Conservation (phyloP, 2,329 filamentous ascomycete genomes). For the Akanthomyces muscarius region DNA sequence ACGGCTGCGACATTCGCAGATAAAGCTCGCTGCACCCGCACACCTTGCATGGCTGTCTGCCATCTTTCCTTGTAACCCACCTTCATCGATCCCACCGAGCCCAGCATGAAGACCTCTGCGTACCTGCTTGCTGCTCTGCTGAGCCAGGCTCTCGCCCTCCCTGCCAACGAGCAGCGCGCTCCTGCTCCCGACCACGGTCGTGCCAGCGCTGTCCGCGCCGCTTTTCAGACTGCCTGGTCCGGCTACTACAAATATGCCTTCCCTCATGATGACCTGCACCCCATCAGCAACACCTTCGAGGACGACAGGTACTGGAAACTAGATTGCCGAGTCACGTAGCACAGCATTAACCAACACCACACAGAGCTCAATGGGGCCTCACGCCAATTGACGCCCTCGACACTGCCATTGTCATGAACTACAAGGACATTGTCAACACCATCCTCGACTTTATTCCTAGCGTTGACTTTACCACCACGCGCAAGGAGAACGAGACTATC, state of each 20-base stretch:
- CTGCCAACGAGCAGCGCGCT: conserved; percentile 5
- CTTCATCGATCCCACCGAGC: neutral
- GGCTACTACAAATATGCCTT: conserved; percentile 73
- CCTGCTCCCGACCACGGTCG: conserved; percentile 13
- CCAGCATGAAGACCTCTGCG: conserved; percentile 1
- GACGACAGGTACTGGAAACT: conserved; percentile 61
- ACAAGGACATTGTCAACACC: conserved; percentile 61
- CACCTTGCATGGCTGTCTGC: neutral
- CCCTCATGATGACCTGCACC: conserved; percentile 70
- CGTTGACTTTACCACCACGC: conserved; percentile 65
- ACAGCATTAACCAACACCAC: neutral
- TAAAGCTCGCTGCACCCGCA: conserved; percentile 4
- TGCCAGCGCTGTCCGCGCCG: conserved; percentile 31
- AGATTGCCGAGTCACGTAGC: no score
- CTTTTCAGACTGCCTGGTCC: conserved; percentile 67
- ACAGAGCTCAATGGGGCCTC: conserved; percentile 79
- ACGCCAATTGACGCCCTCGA: conserved; percentile 76
- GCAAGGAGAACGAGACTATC: conserved; percentile 43
- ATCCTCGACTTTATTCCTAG: conserved; percentile 68
- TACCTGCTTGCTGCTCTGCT: conserved; percentile 4
- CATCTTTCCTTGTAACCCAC: neutral
- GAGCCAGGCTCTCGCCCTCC: conserved; percentile 7
- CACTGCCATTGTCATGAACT: conserved; percentile 74
- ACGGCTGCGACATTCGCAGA: neutral
- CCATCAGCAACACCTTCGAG: conserved; percentile 59